Evolutionary conservation across 2,329 filamentous ascomycete genomes (phyloP), one percentile per base, ranked within the genome.

Genomic region (Fusarium papillatum): DNA sequence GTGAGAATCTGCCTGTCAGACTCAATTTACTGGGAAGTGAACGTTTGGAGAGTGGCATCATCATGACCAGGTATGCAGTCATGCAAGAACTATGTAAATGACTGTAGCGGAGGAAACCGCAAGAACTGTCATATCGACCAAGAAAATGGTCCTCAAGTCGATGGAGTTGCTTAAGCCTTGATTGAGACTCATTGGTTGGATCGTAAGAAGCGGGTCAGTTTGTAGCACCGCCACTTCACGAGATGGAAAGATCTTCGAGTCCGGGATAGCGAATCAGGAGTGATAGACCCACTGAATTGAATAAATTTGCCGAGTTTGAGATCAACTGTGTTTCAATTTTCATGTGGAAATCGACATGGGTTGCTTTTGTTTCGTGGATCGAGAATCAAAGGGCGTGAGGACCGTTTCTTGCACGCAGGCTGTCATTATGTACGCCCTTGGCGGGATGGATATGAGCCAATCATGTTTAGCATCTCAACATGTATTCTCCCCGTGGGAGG

Each of bases 1-100:
- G 14, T 22, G 38, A 38, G 14, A 29, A 36, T 53, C 38, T 41
- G 63, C n/a, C 41, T 24, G 68, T 38, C 19, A 71, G 24, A 10
- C 39, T 82, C 10, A 24, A 67, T 7, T 34, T 81, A 22, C 24
- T 13, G 16, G 65, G 43, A 16, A 64, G 71, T 17, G 57, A 74
- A 3, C 69, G 53, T 13, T 34, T 80, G 62, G 59, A 69, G 9
- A 77, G 70, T 29, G 79, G 74, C 1, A 78, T 80, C 11, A 22
- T 80, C 9, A 77, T 80, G 76, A 76, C 74, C 53, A 76, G 36
- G 19, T 78, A 79, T 55, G 46, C 36, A 57, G 53, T 36, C 53
- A 34, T 22, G n/a, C 31, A 57, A n/a, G 29, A n/a, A 34, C 19
- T 3, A 4, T 10, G 19, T 7, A 34, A 34, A 57, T 26, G 41